Evolutionary conservation across 257 asterid genomes (phyloP).

Genomic region (Echites panduratus): DNA sequence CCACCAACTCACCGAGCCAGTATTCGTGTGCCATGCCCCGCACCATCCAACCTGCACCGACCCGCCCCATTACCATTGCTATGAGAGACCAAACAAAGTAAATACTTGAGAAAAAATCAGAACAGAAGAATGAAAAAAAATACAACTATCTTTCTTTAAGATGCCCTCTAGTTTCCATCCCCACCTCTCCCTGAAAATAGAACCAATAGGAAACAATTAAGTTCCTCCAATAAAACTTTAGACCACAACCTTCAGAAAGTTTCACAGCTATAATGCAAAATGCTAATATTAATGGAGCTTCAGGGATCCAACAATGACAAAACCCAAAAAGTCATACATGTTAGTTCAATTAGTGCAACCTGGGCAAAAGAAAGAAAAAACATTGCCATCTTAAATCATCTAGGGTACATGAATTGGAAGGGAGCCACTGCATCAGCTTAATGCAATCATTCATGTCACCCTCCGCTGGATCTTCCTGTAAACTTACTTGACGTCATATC

Average conservation of each 20-base stretch:
- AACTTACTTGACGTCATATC: not conserved
- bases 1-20: no score
- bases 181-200: not conserved
- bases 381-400: not conserved
- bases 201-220: not conserved
- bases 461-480: not conserved
- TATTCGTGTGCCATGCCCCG: no score
- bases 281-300: not conserved
- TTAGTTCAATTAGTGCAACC: not conserved
- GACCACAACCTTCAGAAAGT: not conserved
- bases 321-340: not conserved
- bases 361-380: not conserved
- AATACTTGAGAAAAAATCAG: not conserved
- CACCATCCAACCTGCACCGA: no score
- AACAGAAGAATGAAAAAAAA: not conserved
- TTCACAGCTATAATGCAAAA: not conserved
- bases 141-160: not conserved
- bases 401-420: not conserved
- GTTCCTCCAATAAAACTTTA: not conserved
- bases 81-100: not conserved
- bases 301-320: not conserved
- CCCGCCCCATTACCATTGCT: no score
- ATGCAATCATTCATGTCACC: not conserved
- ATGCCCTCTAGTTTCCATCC: not conserved
- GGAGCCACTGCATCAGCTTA: not conserved